phyloP scores from a whole-genome alignment of 768 basidiomycete genomes.

The Lanmaoa rubissima region DNA sequence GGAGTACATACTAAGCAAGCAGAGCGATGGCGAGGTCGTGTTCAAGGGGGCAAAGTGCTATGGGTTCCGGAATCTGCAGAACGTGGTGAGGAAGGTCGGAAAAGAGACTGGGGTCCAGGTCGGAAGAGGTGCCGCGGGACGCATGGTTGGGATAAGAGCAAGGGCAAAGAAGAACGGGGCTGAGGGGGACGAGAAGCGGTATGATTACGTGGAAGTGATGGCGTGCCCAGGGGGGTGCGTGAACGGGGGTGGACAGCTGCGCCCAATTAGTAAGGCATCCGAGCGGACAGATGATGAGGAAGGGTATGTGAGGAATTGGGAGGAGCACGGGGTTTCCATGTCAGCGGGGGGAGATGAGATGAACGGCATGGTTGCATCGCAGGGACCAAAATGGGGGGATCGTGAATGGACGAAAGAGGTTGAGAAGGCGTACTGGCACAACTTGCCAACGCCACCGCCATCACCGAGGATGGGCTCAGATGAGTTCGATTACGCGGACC shows the following conservation, averaged over 20 bases:
- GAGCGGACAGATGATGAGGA: slow-evolving; percentile 52
- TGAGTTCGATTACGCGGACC: slow-evolving; percentile 31
- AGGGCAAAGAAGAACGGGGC: slow-evolving; percentile 35
- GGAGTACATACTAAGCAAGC: slow-evolving; percentile 57
- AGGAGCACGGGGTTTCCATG: slow-evolving; percentile 46
- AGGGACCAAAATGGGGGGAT: slow-evolving; percentile 72
- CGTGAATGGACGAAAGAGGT: slow-evolving; percentile 80
- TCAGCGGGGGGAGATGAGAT: slow-evolving; percentile 12
- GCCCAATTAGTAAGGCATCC: slow-evolving; percentile 14
- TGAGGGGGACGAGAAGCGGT: slow-evolving; percentile 44
- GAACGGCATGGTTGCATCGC: neutral
- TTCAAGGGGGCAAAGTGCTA: slow-evolving; percentile 96
- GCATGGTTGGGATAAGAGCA: slow-evolving; percentile 25
- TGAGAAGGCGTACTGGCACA: slow-evolving; percentile 80
- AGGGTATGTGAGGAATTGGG: slow-evolving; percentile 65
- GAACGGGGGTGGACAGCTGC: slow-evolving; percentile 89
- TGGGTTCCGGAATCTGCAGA: slow-evolving; percentile 96
- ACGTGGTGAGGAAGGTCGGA: slow-evolving; percentile 92
- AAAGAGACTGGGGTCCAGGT: slow-evolving; percentile 75
- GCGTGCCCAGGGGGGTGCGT: slow-evolving; percentile 98
- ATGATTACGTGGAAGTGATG: slow-evolving; percentile 98
- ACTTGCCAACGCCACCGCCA: slow-evolving; percentile 44
- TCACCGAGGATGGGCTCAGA: slow-evolving; percentile 31
- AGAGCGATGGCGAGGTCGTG: slow-evolving; percentile 54
- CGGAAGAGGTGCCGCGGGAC: slow-evolving; percentile 66